Evolutionary conservation across 441 rosid species (phyloP).

Genomic region (Biscutella laevigata): DNA sequence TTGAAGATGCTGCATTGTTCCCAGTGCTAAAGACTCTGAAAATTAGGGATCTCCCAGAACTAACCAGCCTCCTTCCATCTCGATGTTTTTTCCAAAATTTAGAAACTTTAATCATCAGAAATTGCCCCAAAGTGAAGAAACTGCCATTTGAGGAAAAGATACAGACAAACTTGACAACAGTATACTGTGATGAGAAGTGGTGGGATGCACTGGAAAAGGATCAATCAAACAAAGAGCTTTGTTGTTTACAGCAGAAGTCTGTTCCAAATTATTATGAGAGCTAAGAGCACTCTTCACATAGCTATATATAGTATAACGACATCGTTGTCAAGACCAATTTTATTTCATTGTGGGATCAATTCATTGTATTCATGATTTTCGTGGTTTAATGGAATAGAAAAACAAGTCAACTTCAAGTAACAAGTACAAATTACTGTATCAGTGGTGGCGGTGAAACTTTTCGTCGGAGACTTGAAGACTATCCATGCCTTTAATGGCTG

Average conservation of each 20-base stretch:
- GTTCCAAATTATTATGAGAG: conserved; percentile 5
- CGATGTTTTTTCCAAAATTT: conserved; percentile 23
- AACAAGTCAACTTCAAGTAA: not conserved
- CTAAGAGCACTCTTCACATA: not conserved
- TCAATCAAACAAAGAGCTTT: conserved; percentile 8
- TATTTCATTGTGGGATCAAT: too few relatives aligned
- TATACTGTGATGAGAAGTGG: conserved; percentile 37
- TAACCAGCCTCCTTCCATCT: conserved; percentile 28
- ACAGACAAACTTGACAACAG: conserved; percentile 19
- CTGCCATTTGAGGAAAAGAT: conserved; percentile 23
- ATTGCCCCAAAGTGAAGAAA: conserved; percentile 32
- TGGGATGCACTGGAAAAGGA: conserved; percentile 36
- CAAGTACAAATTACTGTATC: conserved; percentile 4
- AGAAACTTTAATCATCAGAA: conserved; percentile 31
- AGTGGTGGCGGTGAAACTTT: conserved; percentile 24
- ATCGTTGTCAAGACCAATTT: too few relatives aligned
- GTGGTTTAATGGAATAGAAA: not conserved
- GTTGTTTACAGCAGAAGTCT: not conserved
- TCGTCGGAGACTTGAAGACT: conserved; percentile 56
- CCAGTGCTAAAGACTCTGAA: conserved; percentile 34
- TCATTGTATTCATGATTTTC: not conserved
- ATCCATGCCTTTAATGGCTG: conserved; percentile 63
- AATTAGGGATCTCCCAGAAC: conserved; percentile 34
- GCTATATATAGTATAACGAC: too few relatives aligned
- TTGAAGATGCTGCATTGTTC: conserved; percentile 23